Evolutionary conservation across 1,139 yeast genomes (phyloP), one percentile per base, ranked within the genome.

Genomic region (Wickerhamomyces sp.): DNA sequence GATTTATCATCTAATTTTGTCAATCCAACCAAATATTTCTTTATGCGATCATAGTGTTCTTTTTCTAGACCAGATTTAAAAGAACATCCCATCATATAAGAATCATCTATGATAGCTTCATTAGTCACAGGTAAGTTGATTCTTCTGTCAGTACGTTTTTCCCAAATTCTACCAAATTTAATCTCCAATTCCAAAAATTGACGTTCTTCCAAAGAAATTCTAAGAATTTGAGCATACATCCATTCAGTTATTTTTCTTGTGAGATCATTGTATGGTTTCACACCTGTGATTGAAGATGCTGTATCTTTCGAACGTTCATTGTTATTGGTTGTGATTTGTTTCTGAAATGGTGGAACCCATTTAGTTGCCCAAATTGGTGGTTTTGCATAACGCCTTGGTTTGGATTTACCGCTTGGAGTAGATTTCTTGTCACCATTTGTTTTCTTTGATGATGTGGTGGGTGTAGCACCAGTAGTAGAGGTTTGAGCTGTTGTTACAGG

Each of bases 291-390:
- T 4, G 62, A 55, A 23, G 23, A 18, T 18, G 30, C 35, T 14
- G n/a, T 15, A 18, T 31, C 29, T 18, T 18, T 18, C 5, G 11
- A 18, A 34, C 9, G n/a, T 36, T n/a, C 13, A 32, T 50, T 57
- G 67, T 48, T 52, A 58, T 42, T 60, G 64, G 47, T 58, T 60
- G 8, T 61, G 63, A 13, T 72, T 67, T 0, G 87, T 18, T 27
- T 30, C 34, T 31, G 36, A 23, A 27, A 27, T 37, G 30, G 30
- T 23, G 36, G 83, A 29, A 72, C 68, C 81, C 85, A 86, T 60
- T 79, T 84, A 56, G 76, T 85, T 0, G 95, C 95, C 95, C 95
- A 88, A 10, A 81, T 72, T 9, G 96, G 95, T 5, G 88, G 88
- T 32, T 68, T 70, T 9, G 65, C 65, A 63, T 86, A 86, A 52